phyloP scores from a whole-genome alignment of 176 grass and related monocot genomes.

The Avena sativa region DNA sequence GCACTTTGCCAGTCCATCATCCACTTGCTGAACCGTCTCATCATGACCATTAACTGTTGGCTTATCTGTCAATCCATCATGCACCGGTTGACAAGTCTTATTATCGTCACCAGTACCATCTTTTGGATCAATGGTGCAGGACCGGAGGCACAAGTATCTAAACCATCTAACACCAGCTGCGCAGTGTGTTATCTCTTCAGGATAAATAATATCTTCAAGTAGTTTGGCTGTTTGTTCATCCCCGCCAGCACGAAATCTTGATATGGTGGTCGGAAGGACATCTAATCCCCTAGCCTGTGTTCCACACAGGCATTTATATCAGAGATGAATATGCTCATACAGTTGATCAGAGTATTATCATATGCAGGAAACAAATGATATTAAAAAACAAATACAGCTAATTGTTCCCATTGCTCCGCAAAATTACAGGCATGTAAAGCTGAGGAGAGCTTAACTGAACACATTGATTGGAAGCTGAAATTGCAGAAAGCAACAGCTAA shows the following conservation, averaged over 20 bases:
- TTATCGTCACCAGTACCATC: slow-evolving; percentile 15
- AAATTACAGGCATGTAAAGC: background rate
- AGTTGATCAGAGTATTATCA: background rate
- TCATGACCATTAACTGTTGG: background rate
- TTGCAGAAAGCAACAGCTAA: background rate
- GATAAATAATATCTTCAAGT: slow-evolving; percentile 77
- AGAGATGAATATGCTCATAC: slow-evolving; percentile 10
- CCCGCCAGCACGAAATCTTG: slow-evolving; percentile 72
- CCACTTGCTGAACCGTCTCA: background rate
- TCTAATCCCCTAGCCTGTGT: slow-evolving; percentile 88
- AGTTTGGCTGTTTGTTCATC: slow-evolving; percentile 82
- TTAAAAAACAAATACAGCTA: background rate
- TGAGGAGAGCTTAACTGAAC: background rate
- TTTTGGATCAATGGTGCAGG: background rate
- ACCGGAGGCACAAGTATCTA: slow-evolving; percentile 68
- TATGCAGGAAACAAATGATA: background rate
- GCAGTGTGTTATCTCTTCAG: slow-evolving; percentile 92
- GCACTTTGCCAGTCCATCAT: slow-evolving; percentile 28
- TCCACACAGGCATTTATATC: slow-evolving; percentile 12
- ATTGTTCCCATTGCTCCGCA: background rate
- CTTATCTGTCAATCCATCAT: background rate
- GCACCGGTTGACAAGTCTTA: background rate
- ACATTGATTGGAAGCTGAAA: background rate
- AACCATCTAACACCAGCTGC: slow-evolving; percentile 90
- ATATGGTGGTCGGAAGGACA: slow-evolving; percentile 93